Conservation (phyloP, 2,329 filamentous ascomycete genomes). For the Penicillium italicum region DNA sequence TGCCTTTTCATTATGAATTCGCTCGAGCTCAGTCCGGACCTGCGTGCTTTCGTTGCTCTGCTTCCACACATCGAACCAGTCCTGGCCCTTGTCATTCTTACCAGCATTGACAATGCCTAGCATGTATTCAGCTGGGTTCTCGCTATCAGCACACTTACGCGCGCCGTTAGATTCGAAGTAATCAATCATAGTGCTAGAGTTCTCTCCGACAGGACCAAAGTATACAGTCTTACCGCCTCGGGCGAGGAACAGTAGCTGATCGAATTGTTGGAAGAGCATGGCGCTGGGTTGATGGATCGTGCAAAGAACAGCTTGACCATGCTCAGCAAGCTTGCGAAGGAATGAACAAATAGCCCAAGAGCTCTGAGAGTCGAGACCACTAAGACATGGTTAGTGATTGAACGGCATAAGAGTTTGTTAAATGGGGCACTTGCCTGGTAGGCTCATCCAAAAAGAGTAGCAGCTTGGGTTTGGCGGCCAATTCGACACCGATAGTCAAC, state of each 20-base stretch:
- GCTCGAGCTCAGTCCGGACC: conserved; percentile 56
- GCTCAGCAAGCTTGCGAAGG: conserved; percentile 79
- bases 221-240: conserved; percentile 64
- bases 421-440: conserved; percentile 51
- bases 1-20: conserved; percentile 50
- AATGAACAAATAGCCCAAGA: conserved; percentile 85
- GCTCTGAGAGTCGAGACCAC: conserved; percentile 84
- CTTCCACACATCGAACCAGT: conserved; percentile 63
- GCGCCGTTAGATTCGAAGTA: conserved; percentile 64
- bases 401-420: too few relatives aligned
- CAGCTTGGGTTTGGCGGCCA: conserved; percentile 82
- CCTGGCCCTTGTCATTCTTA: conserved; percentile 32
- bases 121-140: conserved; percentile 75
- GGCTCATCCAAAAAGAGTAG: conserved; percentile 89
- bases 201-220: conserved; percentile 61
- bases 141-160: conserved; percentile 53
- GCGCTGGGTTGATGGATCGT: conserved; percentile 93
- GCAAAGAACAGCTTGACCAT: conserved; percentile 82
- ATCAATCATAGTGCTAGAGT: conserved; percentile 54
- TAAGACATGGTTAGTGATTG: conserved; percentile 5
- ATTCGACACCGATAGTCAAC: conserved; percentile 86
- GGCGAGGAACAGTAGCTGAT: conserved; percentile 59
- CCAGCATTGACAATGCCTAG: conserved; percentile 53
- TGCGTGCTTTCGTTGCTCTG: conserved; percentile 52
- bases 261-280: conserved; percentile 82